These are phyloP conservation scores for Microdochium nivale DNA, from an alignment of 2,329 filamentous ascomycete genomes.

Conservation along the genomic window DNA sequence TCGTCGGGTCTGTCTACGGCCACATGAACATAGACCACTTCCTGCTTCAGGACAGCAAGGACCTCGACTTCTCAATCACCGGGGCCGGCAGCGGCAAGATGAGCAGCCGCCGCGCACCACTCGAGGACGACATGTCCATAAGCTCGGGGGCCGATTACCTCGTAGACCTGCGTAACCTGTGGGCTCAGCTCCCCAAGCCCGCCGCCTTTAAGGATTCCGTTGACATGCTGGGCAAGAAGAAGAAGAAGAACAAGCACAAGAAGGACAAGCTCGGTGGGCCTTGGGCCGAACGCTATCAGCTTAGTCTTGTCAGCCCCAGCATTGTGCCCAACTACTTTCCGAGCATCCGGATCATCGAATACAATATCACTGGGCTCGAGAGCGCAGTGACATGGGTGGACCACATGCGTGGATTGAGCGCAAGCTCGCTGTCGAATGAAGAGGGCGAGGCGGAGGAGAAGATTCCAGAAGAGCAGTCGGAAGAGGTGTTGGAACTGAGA, in stretches of 20 bases:
- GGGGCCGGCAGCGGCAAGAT: constrained; percentile 18
- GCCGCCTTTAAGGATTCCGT: background rate
- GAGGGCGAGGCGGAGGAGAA: constrained; percentile 7
- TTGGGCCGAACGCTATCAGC: constrained; percentile 77
- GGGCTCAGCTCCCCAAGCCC: constrained; percentile 61
- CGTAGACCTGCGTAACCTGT: constrained; percentile 65
- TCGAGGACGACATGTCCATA: constrained; percentile 49
- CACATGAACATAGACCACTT: constrained; percentile 99
- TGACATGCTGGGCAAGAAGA: constrained; percentile 30
- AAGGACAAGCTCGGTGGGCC: constrained; percentile 65
- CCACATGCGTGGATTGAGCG: constrained; percentile 5
- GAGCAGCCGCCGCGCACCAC: constrained; percentile 21
- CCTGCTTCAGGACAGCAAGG: constrained; percentile 75
- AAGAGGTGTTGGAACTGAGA: constrained; percentile 15
- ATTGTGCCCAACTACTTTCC: constrained; percentile 91
- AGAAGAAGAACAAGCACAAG: constrained; percentile 43
- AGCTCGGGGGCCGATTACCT: constrained; percentile 73
- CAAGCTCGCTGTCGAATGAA: background rate
- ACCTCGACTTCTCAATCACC: constrained; percentile 54
- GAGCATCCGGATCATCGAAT: constrained; percentile 82
- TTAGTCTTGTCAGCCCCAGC: constrained; percentile 75
- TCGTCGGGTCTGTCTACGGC: constrained; percentile 72
- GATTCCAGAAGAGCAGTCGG: constrained; percentile 5
- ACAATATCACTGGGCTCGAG: constrained; percentile 79
- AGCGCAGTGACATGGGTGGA: constrained; percentile 35